Evolutionary conservation across 331 rosid genomes (phyloP).

Genomic region (Quercus lobata): DNA sequence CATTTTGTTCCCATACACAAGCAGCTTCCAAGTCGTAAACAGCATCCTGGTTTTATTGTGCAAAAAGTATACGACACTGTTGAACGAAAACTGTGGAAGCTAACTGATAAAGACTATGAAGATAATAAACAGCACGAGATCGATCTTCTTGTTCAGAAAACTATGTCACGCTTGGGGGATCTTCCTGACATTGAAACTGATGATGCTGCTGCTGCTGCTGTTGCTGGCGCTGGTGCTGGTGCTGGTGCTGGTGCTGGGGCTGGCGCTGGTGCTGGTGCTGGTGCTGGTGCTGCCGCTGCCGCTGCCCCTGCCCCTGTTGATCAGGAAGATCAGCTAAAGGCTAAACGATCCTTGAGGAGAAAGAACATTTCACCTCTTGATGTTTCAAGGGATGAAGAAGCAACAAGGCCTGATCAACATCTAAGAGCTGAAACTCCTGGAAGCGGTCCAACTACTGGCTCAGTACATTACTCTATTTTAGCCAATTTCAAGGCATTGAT

Average conservation of each 20-base stretch:
- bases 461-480: constrained; percentile 58
- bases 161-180: constrained; percentile 58
- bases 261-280: constrained; percentile 13
- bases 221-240: background rate
- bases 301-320: constrained; percentile 21
- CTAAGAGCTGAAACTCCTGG: constrained; percentile 73
- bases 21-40: constrained; percentile 84
- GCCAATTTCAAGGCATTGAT: constrained; percentile 50
- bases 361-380: constrained; percentile 69
- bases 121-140: constrained; percentile 78
- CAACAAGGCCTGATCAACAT: constrained; percentile 42
- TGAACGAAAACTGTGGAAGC: constrained; percentile 84
- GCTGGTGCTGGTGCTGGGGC: constrained; percentile 28
- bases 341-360: constrained; percentile 51
- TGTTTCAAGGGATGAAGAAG: constrained; percentile 67
- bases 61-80: constrained; percentile 92
- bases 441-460: constrained; percentile 39
- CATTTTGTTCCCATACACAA: constrained; percentile 86
- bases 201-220: constrained; percentile 30
- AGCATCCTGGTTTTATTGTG: constrained; percentile 93
- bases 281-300: background rate
- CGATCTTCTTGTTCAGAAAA: constrained; percentile 82
- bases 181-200: constrained; percentile 72
- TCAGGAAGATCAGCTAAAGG: constrained; percentile 59
- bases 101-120: constrained; percentile 85